Evolutionary conservation across 1,284 basidiomycete genomes (phyloP).

Genomic region (Moesziomyces parantarcticus): DNA sequence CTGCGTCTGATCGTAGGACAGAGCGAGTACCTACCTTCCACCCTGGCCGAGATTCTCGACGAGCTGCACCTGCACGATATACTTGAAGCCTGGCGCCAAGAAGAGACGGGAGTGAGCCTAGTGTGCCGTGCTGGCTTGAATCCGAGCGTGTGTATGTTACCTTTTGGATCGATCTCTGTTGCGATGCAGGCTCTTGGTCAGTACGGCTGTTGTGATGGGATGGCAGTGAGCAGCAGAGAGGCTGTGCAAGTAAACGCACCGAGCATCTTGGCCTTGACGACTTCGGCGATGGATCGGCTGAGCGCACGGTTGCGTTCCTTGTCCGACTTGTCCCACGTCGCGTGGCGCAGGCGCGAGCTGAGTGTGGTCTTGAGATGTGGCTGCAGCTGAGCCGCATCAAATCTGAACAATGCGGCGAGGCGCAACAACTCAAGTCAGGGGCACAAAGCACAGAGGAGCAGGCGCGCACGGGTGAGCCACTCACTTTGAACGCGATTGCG

Average conservation of each 20-base stretch:
- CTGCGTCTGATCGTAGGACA: too few relatives aligned
- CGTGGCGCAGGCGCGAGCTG: constrained; percentile 16
- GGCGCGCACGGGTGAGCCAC: too few relatives aligned
- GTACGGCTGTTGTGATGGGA: too few relatives aligned
- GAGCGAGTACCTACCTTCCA: constrained; percentile 36
- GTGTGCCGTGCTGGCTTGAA: background rate
- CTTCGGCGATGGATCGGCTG: constrained; percentile 44
- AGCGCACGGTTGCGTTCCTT: constrained; percentile 44
- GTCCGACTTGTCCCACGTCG: constrained; percentile 47
- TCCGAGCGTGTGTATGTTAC: constrained; percentile 1
- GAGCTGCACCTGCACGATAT: constrained; percentile 56
- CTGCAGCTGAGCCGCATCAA: constrained; percentile 37
- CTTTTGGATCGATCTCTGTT: constrained; percentile 50
- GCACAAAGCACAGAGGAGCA: background rate
- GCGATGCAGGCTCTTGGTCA: too few relatives aligned
- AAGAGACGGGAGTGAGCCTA: background rate
- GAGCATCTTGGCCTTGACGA: constrained; percentile 51
- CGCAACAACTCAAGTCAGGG: too few relatives aligned
- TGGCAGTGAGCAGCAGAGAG: too few relatives aligned
- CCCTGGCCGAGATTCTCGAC: constrained; percentile 60
- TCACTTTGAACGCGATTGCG: too few relatives aligned
- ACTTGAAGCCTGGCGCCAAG: constrained; percentile 45
- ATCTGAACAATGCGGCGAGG: constrained; percentile 14
- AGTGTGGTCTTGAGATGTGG: constrained; percentile 29
- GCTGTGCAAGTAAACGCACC: constrained; percentile 16